Evolutionary conservation across 768 basidiomycete species (phyloP).

Genomic region (Zangia roseola): DNA sequence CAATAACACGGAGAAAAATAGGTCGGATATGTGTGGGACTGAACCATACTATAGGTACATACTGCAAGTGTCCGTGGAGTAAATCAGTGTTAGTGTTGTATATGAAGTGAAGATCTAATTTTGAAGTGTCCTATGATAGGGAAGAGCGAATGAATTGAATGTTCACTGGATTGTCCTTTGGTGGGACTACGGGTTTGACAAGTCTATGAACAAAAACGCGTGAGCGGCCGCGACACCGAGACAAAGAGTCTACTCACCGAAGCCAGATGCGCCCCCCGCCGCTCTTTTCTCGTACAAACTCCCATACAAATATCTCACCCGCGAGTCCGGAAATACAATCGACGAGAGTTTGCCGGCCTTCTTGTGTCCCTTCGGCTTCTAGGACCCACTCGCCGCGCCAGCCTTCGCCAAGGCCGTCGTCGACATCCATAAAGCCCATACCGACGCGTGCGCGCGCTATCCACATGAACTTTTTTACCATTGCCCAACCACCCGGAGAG

Average conservation of each 20-base stretch:
- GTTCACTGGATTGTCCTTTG: slow-evolving; percentile 22
- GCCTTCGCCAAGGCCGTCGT: slow-evolving; percentile 54
- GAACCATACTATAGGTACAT: slow-evolving; percentile 15
- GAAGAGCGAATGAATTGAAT: slow-evolving; percentile 20
- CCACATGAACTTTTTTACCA: slow-evolving; percentile 67
- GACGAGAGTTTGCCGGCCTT: slow-evolving; percentile 57
- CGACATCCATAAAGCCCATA: slow-evolving; percentile 34
- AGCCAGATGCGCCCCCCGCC: slow-evolving; percentile 61
- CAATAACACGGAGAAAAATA: slow-evolving; percentile 9
- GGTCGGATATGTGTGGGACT: background rate
- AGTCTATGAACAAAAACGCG: slow-evolving; percentile 11
- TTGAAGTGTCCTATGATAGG: slow-evolving; percentile 20
- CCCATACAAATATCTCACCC: slow-evolving; percentile 44
- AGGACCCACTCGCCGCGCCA: slow-evolving; percentile 79
- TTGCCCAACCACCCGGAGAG: slow-evolving; percentile 56
- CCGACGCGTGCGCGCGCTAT: slow-evolving; percentile 49
- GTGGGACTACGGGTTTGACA: slow-evolving; percentile 19
- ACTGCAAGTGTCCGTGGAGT: slow-evolving; percentile 14
- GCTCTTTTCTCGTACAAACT: slow-evolving; percentile 62
- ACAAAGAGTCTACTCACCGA: slow-evolving; percentile 41
- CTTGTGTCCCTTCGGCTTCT: slow-evolving; percentile 74
- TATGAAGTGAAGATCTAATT: slow-evolving; percentile 17
- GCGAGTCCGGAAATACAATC: slow-evolving; percentile 44
- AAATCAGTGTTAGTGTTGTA: slow-evolving; percentile 1
- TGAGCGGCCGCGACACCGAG: background rate